Base-by-base conservation (phyloP, 257 asterid genomes). In the Coffea canephora region DNA sequence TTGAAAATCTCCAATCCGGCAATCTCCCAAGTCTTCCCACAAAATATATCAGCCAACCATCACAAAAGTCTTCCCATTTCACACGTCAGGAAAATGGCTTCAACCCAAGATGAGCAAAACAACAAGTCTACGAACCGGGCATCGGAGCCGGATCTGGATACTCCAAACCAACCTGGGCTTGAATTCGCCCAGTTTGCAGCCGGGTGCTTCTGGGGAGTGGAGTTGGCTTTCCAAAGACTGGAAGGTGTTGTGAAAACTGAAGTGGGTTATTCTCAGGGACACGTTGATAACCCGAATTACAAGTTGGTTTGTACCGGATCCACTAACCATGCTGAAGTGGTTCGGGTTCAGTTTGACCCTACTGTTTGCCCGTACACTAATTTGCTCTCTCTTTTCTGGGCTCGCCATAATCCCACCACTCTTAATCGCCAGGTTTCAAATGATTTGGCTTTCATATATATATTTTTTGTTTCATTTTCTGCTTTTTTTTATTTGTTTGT, bases 181-280 rank as follows among this genome's bases (percentile, higher is more conserved):
- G 97, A 90, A 76, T 71, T 90, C 36, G 96, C 97, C 81, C 97
- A 93, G 67, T 91, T 93, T 57, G 98, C 87, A 0, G 98, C 97
- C 54, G 98, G 98, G 1, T 93, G 97, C 84, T 93, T 93, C 82
- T 93, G 98, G 97, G 86, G 98, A 11, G 92, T 93, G 66, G 98
- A 93, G 45, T 61, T 93, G 83, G 80, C 93, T 3, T 93, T 86
- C 68, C 98, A 91, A 87, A 80, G 98, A 72, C 78, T 90, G 68
- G 85, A 82, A 45, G 98, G 98, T 8, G 96, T 91, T n/a, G 92
- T 84, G 73, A 91, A 91, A 84, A 93, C 94, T 4, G 97, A 93
- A 75, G 98, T 87, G 64, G 98, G 98, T 25, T 93, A 90, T 78
- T 91, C 98, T 5, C 98, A 93, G 84, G 97, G 96, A 43, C 87